phyloP scores from a whole-genome alignment of 495 filamentous ascomycete genomes.

The Talaromyces borbonicus region DNA sequence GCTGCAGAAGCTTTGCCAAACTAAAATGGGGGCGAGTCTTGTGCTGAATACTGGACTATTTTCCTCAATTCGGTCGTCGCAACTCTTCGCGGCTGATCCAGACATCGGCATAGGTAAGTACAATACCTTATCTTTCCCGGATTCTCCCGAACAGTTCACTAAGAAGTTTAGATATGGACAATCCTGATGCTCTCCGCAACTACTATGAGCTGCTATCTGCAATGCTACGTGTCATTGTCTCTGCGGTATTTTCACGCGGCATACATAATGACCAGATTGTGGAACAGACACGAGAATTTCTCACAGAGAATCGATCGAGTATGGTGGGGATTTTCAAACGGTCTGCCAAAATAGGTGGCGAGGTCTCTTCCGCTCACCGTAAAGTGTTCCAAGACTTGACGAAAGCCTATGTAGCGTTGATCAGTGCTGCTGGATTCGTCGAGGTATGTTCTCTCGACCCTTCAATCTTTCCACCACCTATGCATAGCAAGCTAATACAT shows the following conservation, averaged over 20 bases:
- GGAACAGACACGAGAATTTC: slow-evolving; percentile 62
- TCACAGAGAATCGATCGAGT: slow-evolving; percentile 66
- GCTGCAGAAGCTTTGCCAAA: slow-evolving; percentile 76
- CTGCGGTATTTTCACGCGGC: slow-evolving; percentile 67
- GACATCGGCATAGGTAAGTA: slow-evolving; percentile 76
- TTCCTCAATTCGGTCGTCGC: slow-evolving; percentile 63
- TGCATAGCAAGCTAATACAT: slow-evolving; percentile 9
- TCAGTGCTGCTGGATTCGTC: slow-evolving; percentile 50
- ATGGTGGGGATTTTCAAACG: slow-evolving; percentile 89
- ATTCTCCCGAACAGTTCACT: slow-evolving; percentile 10
- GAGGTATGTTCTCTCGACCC: slow-evolving; percentile 33
- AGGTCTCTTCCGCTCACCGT: slow-evolving; percentile 26
- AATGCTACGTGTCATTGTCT: slow-evolving; percentile 72
- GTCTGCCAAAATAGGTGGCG: slow-evolving; percentile 65
- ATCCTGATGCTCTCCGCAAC: slow-evolving; percentile 58
- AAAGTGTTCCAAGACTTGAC: slow-evolving; percentile 41
- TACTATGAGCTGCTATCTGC: slow-evolving; percentile 77
- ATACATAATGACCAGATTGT: slow-evolving; percentile 68
- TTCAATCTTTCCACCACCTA: too few relatives aligned
- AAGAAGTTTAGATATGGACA: slow-evolving; percentile 45
- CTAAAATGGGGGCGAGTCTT: slow-evolving; percentile 63
- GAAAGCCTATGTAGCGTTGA: slow-evolving; percentile 49
- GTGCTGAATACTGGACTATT: slow-evolving; percentile 88
- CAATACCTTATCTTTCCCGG: slow-evolving; percentile 12
- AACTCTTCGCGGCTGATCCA: slow-evolving; percentile 81